Evolutionary conservation across 768 basidiomycete species (phyloP), one percentile per base, ranked within the genome.

Genomic region (Collybia sordida): DNA sequence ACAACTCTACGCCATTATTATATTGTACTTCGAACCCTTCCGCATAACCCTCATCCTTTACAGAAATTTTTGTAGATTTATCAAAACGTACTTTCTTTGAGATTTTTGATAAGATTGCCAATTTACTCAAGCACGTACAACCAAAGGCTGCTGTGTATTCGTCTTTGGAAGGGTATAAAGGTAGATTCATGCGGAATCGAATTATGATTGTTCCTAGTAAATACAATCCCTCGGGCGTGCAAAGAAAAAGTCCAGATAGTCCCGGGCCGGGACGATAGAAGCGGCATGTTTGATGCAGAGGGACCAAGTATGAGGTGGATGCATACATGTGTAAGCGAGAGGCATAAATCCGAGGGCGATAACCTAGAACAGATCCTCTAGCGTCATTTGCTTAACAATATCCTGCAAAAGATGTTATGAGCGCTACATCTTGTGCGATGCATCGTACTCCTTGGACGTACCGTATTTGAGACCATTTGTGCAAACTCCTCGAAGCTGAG

Each of bases 351-450:
- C 31, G 31, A 45, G 12, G 6, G 8, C 17, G 31, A 14, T 21
- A 27, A n/a, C 11, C 56, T 64, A 95, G 74, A 95, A 97, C 56
- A 94, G 72, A 63, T 96, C 93, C 72, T 96, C 93, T 50, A 96
- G 77, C 22, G 94, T 96, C 94, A 98, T 96, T 79, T 96, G 94
- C 72, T 98, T 98, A 59, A 97, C 93, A 62, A 98, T 98, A 66
- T 98, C 96, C 92, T 94, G 23, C 2, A 34, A 43, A 45, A 38
- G 24, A 25, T n/a, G 14, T 3, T 24, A 25, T 48, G 22, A 44
- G 42, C 38, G 17, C 31, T 22, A 22, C 24, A 44, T 28, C 14
- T 17, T 36, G n/a, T 11, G 25, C 18, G 12, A 14, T 23, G 47
- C 50, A 31, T 38, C 35, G 8, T 15, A n/a, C 34, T 14, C 22